These are phyloP conservation scores for Kokia cookei DNA, from an alignment of 441 rosid genomes.

Conservation along the genomic window DNA sequence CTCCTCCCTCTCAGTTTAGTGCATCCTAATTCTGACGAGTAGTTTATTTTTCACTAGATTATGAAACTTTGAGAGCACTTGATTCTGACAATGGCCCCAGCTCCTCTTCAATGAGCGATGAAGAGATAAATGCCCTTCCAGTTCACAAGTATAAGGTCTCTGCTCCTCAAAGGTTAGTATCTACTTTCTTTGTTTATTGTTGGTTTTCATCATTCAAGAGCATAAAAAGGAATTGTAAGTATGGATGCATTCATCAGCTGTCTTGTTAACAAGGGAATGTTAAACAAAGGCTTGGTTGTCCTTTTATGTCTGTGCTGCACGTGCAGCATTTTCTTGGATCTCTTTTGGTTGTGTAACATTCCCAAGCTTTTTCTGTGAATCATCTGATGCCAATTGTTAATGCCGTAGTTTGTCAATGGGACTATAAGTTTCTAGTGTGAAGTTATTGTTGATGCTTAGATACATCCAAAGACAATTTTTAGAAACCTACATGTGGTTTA, in stretches of 20 bases:
- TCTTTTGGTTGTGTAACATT: not conserved
- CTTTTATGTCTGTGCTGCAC: not conserved
- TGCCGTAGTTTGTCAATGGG: not conserved
- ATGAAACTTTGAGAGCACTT: conserved; percentile 86
- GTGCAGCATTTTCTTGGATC: not conserved
- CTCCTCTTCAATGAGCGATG: conserved; percentile 67
- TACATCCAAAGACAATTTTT: not conserved
- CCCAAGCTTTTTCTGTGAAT: not conserved
- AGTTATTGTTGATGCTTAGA: not conserved
- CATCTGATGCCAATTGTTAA: not conserved
- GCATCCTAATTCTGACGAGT: not conserved
- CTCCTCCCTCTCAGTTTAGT: not conserved
- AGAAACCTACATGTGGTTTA: not conserved
- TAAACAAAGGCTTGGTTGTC: not conserved
- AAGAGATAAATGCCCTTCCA: conserved; percentile 85
- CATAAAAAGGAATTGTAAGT: not conserved
- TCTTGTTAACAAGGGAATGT: too few species aligned
- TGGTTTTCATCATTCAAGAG: not conserved
- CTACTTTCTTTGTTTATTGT: conserved; percentile 1
- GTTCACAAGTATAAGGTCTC: conserved; percentile 63
- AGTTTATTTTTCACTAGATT: conserved; percentile 45
- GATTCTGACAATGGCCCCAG: conserved; percentile 71
- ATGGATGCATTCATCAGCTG: too few species aligned
- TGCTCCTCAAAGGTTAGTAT: conserved; percentile 51
- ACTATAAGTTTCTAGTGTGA: not conserved